phyloP scores from a whole-genome alignment of 495 filamentous ascomycete genomes.

The Durotheca rogersii region DNA sequence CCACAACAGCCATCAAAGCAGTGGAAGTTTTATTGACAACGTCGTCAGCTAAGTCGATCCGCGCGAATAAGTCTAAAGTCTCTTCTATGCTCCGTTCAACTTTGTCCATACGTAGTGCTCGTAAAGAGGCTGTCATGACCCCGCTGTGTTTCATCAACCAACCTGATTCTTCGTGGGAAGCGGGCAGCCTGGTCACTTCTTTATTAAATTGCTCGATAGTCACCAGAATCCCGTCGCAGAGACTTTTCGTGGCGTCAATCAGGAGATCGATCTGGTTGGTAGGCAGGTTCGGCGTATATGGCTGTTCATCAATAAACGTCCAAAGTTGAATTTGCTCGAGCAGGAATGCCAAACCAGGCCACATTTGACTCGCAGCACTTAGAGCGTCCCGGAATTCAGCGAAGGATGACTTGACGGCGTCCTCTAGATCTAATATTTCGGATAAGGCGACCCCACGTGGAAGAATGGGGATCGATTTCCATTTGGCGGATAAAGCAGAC shows the following conservation, averaged over 20 bases:
- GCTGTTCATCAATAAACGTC: conserved; percentile 34
- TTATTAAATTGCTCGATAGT: conserved; percentile 70
- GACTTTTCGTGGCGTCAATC: conserved; percentile 57
- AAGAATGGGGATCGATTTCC: conserved; percentile 53
- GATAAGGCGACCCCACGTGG: conserved; percentile 55
- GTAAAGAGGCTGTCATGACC: conserved; percentile 56
- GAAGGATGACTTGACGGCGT: conserved; percentile 48
- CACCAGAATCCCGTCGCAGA: conserved; percentile 68
- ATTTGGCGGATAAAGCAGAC: conserved; percentile 36
- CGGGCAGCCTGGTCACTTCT: conserved; percentile 43
- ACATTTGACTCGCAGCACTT: conserved; percentile 40
- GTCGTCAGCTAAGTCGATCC: conserved; percentile 47
- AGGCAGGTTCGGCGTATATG: conserved; percentile 2
- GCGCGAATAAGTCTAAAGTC: conserved; percentile 53
- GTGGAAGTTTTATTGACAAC: conserved; percentile 48
- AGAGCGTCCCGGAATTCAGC: conserved; percentile 48
- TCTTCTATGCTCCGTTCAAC: conserved; percentile 47
- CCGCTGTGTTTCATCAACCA: conserved; percentile 65
- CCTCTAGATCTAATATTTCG: conserved; percentile 43
- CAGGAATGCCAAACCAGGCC: conserved; percentile 63
- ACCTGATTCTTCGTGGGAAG: conserved; percentile 57
- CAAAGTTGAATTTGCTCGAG: conserved; percentile 60
- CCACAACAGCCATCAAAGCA: conserved; percentile 63
- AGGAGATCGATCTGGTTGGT: conserved; percentile 43
- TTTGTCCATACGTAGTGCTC: conserved; percentile 56